A percentile compares a stretch with the other conserved stretches of the same genome.
Evolutionary conservation across 2,329 filamentous ascomycete genomes (phyloP).

Genomic region (Tolypocladium amazonense): DNA sequence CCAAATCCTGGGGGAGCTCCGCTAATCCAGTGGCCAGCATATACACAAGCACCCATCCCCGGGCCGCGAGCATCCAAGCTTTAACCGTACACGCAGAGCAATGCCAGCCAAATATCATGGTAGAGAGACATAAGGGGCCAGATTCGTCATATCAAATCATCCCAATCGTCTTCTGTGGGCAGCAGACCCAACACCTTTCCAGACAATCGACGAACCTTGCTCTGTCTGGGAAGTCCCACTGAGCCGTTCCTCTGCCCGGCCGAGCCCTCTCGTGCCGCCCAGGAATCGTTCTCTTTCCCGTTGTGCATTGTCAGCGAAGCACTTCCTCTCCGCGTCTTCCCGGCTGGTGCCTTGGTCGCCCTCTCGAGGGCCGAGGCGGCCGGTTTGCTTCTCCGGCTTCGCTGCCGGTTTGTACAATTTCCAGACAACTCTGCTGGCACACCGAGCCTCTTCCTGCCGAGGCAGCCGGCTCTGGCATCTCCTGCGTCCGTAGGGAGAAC

Average conservation of each 20-base stretch:
- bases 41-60: background rate
- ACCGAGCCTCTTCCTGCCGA: background rate
- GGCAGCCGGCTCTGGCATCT: background rate
- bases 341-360: background rate
- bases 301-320: background rate
- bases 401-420: background rate
- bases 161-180: conserved; percentile 7
- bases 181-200: background rate
- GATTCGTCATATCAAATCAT: conserved; percentile 7
- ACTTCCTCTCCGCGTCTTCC: background rate
- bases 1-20: background rate
- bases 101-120: background rate
- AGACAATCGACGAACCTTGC: background rate
- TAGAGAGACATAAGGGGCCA: background rate
- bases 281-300: background rate
- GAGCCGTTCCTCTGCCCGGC: background rate
- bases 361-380: background rate
- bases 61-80: background rate
- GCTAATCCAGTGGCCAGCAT: background rate
- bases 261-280: background rate
- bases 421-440: background rate
- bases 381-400: background rate
- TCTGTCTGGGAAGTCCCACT: background rate
- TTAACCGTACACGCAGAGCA: background rate
- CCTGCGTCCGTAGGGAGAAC: conserved; percentile 12